Base-by-base conservation (phyloP, 1,284 basidiomycete species). In the Xerocomus minutiporus region DNA sequence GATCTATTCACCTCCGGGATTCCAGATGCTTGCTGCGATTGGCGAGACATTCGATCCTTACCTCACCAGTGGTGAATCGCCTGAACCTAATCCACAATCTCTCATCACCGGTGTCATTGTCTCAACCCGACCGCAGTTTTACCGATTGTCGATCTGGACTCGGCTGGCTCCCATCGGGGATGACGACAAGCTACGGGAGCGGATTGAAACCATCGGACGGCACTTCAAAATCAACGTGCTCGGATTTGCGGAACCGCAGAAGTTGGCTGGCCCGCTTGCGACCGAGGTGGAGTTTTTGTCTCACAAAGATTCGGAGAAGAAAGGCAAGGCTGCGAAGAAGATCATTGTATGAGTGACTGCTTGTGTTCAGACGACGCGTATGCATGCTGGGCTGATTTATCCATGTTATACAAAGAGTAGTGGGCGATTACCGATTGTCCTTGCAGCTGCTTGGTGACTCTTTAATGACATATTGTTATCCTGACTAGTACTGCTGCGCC, bases 91-190 rank as follows among this genome's bases (percentile, higher is more conserved):
- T 20, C 76, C 79, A 3, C 75, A 80, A 57, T 88, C 89, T 12
- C 79, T 94, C 55, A 90, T 97, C 59, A 97, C 93, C 0, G 94
- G 96, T 52, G 95, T 99, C 46, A 97, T 99, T 65, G 86, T 98
- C 52, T 94, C 91, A 13, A 88, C 91, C 45, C 87, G 96, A 56
- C 91, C 93, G 51, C 91, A 93, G 69, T 98, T 98, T 72, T 99
- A 94, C 77, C 89, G 96, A 50, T 75, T 99, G 63, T 93, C 93
- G 54, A 94, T 99, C 76, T 98, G 96, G 96, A 98, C 96, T 45
- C 83, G 95, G 47, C 76, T 86, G 48, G 88, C 91, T 7, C 90
- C 91, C 36, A 69, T 71, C 0, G 66, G 73, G 44, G 82, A 82
- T 20, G 80, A 84, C 5, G 78, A 81, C 57, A 74, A 73, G 47